Conservation (phyloP, 306 rosid species). For the Pachyrhizus erosus region DNA sequence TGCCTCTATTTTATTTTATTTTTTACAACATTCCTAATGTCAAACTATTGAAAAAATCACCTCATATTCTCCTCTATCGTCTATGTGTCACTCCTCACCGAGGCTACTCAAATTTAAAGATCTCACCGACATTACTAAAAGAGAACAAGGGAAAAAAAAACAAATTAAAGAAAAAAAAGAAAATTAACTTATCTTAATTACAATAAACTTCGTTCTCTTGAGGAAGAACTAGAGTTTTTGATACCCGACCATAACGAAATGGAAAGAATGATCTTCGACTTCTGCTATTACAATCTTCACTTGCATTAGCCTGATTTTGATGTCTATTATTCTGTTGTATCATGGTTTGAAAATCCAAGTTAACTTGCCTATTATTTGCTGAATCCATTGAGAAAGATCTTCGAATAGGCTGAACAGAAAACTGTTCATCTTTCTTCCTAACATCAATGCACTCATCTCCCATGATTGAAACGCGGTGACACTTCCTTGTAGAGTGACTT, state of each 20-base stretch:
- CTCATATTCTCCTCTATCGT: not conserved
- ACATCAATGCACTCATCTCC: constrained; percentile 78
- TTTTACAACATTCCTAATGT: not conserved
- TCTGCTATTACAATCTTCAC: constrained; percentile 56
- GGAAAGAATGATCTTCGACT: constrained; percentile 66
- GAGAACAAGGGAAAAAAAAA: not conserved
- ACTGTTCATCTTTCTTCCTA: constrained; percentile 65
- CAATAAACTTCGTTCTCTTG: constrained; percentile 44
- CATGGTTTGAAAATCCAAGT: constrained; percentile 56
- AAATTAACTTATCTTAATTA: constrained; percentile 7
- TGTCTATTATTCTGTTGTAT: constrained; percentile 37
- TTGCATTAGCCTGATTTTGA: constrained; percentile 46
- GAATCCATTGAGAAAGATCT: constrained; percentile 84
- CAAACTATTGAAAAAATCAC: constrained; percentile 20
- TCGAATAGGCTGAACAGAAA: constrained; percentile 63
- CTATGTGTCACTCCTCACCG: not conserved
- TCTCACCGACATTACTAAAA: not conserved
- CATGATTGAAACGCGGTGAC: constrained; percentile 62
- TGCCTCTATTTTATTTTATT: constrained; percentile 15
- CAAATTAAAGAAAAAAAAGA: not conserved
- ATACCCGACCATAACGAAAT: constrained; percentile 58
- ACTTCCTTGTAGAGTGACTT: constrained; percentile 50
- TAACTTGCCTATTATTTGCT: constrained; percentile 60
- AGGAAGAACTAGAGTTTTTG: constrained; percentile 54
- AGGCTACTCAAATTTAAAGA: not conserved